Evolutionary conservation across 257 asterid species (phyloP).

Genomic region (Nyctanthes arbortristis): DNA sequence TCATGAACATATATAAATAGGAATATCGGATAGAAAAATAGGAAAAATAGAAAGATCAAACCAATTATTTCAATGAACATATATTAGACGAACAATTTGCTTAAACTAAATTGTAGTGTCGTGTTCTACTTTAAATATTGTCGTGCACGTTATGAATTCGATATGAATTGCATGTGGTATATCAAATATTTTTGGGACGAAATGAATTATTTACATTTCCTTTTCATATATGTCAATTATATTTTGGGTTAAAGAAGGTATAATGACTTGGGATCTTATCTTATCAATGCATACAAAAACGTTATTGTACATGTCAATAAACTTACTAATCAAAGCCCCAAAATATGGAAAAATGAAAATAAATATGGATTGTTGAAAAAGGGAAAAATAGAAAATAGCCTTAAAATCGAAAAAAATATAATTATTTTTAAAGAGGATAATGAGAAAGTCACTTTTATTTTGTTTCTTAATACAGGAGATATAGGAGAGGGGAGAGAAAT

Average conservation of each 20-base stretch:
- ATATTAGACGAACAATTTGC: not conserved
- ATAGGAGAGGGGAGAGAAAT: no score
- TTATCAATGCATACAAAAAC: not conserved
- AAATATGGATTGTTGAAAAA: not conserved
- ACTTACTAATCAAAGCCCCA: not conserved
- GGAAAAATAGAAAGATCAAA: not conserved
- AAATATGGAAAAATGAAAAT: not conserved
- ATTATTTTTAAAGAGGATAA: not conserved
- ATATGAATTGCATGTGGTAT: no score
- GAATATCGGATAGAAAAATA: not conserved
- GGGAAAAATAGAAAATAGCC: not conserved
- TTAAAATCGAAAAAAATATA: not conserved
- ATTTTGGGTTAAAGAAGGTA: not conserved
- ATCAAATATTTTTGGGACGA: not conserved
- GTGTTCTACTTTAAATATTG: no score
- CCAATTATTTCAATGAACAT: not conserved
- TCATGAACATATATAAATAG: no score
- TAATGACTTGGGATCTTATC: not conserved
- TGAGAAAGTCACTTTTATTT: not conserved
- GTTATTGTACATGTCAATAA: not conserved
- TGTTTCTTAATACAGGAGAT: no score
- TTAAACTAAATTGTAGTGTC: not conserved
- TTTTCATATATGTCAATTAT: not conserved
- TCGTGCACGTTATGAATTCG: no score
- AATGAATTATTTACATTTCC: not conserved